These are phyloP conservation scores for barrel medic (Medicago truncatula) DNA, from an alignment of 306 rosid genomes.

Conservation along the genomic window MtrunA17r5.0-ANR NC_053044.1:28275001-28275500, in stretches of 20 bases:
- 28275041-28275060: conserved; percentile 9
- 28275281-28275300: not conserved
- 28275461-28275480: not conserved
- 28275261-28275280: not conserved
- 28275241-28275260: conserved; percentile 3
- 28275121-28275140: not conserved
- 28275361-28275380: not conserved
- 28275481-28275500: not conserved
- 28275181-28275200: not conserved
- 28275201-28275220: conserved; percentile 9
- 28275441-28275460: not conserved
- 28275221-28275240: conserved; percentile 3
- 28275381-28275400: not conserved
- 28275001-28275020: conserved; percentile 17
- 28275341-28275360: not conserved
- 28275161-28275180: not conserved
- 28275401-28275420: conserved; percentile 12
- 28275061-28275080: conserved; percentile 10
- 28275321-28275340: not conserved
- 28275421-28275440: not conserved
- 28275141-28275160: conserved; percentile 27
- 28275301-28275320: not conserved
- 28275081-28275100: conserved; percentile 2
- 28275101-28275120: not conserved
- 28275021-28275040: conserved; percentile 10